Base-by-base conservation (phyloP, 352 stramenopile species). In the Pseudoperonospora humuli region DNA sequence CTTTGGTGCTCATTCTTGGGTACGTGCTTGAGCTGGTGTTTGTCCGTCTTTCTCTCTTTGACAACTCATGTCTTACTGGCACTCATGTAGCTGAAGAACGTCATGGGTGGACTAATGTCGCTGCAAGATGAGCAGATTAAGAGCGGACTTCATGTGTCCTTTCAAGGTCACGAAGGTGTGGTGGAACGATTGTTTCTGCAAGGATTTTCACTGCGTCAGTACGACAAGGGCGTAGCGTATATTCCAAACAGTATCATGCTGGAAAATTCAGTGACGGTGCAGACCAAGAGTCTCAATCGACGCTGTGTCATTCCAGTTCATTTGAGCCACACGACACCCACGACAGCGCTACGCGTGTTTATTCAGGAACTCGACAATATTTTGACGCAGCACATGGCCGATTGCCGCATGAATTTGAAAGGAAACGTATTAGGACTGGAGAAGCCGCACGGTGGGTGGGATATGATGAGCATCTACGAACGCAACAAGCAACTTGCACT, bases 91-190 rank as follows among this genome's bases (percentile, higher is more conserved):
- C 56, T 89, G 23, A 87, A 87, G 33, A 93, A 93, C 50, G 83
- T 85, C 11, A 84, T 93, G 63, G 80, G 80, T 25, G 80, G 80
- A 7, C 50, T 93, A 9, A 79, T 90, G 55, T 67, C 76, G 26
- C 61, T 93, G 37, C 64, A 88, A 31, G 80, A 93, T 21, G 80
- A 93, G 40, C 77, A 87, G 57, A 71, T 93, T 53, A 86, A 86
- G 36, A 87, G 70, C 46, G 80, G 80, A 9, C 61, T 62, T 11
- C 76, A 90, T 39, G 64, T 93, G 5, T 66, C 63, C 7, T 86
- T 93, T 28, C 67, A 81, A 27, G 74, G 69, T 24, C 75, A 88
- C 50, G 69, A 88, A 57, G 80, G 80, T n/a, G 72, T 88, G 13
- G 69, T 93, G 18, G 80, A 93, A 39, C 69, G 73, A 21, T 65